Base-by-base conservation (phyloP, 768 basidiomycete genomes). In the Serpula lacrymans region DNA sequence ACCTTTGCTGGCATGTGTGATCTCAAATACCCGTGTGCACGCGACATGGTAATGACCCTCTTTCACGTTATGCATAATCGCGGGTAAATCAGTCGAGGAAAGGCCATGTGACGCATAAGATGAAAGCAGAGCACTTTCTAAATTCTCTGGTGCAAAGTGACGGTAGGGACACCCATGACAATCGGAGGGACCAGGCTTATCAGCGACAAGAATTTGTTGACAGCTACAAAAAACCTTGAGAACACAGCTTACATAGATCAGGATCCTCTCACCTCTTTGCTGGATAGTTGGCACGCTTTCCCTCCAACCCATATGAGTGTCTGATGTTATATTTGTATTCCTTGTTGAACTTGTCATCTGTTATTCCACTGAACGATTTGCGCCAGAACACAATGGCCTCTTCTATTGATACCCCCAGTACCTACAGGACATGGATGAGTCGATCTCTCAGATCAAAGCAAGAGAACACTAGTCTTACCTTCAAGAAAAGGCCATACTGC, bases 271-370 rank as follows among this genome's bases (percentile, higher is more conserved):
- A 88, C 95, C 78, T 94, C 66, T 85, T 90, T 1, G 96, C 92
- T 2, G 89, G 76, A 60, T 99, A 99, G 56, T 97, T 97, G 28
- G 85, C 88, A 31, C 95, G 79, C 62, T 86, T 90, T 8, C 96
- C 96, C 59, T 98, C 96, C 37, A 96, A 67, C 26, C 96, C 96
- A 54, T 83, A 99, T 4, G 82, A 83, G 59, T 99, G 96, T 32
- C 95, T 83, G 52, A 99, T 93, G 50, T 98, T 99, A 62, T 99
- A 99, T 53, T 81, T 84, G 74, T 97, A 84, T 58, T 96, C 88
- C 59, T 98, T 99, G 70, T 94, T 95, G 66, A 98, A 99, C 59
- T 91, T 85, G 65, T 97, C 92, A 43, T 97, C 95, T 8, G 84
- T 80, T 40, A 90, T 79, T 5, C 60, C 62, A 7, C 63, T 80